These are phyloP conservation scores for Thecaphora thlaspeos DNA, from an alignment of 1,284 basidiomycete genomes.

Conservation along the genomic window DNA sequence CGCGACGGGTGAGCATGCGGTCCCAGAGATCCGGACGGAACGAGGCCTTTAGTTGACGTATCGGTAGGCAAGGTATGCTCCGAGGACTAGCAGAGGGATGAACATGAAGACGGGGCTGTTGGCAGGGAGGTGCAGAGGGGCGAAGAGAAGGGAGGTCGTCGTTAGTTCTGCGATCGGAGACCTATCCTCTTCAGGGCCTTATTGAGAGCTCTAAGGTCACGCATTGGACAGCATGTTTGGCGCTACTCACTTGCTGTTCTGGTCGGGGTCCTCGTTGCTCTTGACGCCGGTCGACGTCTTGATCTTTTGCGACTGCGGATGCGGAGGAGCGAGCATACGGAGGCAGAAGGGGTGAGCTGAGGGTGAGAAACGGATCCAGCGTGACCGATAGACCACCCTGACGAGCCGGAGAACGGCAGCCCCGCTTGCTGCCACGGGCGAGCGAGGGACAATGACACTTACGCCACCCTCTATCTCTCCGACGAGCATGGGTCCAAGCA, in stretches of 20 bases:
- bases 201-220: no score
- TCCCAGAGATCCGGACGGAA: no score
- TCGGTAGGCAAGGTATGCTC: constrained; percentile 45
- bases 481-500: constrained; percentile 66
- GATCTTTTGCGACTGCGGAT: neutral
- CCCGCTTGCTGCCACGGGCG: no score
- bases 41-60: constrained; percentile 39
- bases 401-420: no score
- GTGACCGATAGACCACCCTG: no score
- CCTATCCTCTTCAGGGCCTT: no score
- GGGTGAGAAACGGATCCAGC: no score
- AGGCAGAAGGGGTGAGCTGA: constrained; percentile 11
- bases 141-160: no score
- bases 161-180: neutral
- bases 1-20: no score
- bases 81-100: constrained; percentile 41
- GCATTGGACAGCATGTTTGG: no score
- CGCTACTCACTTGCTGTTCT: constrained; percentile 43
- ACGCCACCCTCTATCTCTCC: constrained; percentile 62
- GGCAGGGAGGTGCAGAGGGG: neutral
- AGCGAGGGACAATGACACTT: constrained; percentile 9
- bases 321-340: no score
- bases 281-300: constrained; percentile 23
- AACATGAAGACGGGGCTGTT: constrained; percentile 52
- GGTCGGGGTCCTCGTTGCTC: constrained; percentile 40